A percentile compares a stretch with the other conserved stretches of the same genome.
These are phyloP conservation scores for Chionographis japonica DNA, from an alignment of 106 monocot genomes.

Conservation along the genomic window DNA sequence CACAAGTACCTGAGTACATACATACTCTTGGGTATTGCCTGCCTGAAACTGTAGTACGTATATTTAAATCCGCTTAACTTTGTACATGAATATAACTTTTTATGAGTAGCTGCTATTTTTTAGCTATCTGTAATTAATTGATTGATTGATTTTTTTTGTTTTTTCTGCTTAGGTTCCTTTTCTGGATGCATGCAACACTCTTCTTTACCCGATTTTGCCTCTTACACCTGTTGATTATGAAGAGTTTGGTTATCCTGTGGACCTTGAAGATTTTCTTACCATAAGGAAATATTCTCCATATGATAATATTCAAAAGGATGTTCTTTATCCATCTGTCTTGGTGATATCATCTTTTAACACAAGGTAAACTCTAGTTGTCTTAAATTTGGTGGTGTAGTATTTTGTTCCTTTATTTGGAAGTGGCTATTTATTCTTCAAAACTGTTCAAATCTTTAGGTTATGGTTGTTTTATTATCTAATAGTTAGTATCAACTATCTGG, in stretches of 20 bases:
- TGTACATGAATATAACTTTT: no score
- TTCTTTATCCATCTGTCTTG: slow-evolving; percentile 75
- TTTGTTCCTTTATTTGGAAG: no score
- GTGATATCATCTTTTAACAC: slow-evolving; percentile 88
- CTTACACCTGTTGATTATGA: slow-evolving; percentile 74
- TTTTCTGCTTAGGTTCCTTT: slow-evolving; percentile 68
- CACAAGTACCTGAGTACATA: no score
- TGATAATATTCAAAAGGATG: slow-evolving; percentile 85
- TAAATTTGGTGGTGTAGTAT: neutral
- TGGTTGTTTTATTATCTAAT: no score
- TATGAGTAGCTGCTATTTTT: no score
- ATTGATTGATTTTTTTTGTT: neutral
- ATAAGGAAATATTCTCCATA: slow-evolving; percentile 86
- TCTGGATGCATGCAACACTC: slow-evolving; percentile 83
- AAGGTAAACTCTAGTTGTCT: slow-evolving; percentile 35
- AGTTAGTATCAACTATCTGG: no score
- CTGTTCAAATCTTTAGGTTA: no score
- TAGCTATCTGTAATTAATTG: no score
- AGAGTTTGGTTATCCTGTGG: slow-evolving; percentile 88
- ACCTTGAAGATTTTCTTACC: slow-evolving; percentile 73
- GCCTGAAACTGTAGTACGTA: no score
- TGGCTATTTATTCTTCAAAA: no score
- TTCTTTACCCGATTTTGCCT: slow-evolving; percentile 75
- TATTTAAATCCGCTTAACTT: no score
- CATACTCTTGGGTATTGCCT: no score